Evolutionary conservation across 169 alveolate species (phyloP).

Genomic region (Sarcocystis neurona): DNA sequence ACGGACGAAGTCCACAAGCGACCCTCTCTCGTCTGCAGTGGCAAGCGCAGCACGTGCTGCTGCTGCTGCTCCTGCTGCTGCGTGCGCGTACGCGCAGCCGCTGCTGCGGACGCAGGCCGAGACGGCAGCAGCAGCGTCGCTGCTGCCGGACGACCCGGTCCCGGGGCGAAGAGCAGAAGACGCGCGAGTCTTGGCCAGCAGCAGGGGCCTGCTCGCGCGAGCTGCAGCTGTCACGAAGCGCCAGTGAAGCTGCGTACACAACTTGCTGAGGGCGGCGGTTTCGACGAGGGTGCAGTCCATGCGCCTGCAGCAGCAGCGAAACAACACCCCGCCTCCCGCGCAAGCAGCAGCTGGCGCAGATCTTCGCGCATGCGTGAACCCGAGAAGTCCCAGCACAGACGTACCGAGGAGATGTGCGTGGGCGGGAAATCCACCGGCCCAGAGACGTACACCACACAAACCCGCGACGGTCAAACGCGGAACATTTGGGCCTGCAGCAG

Average conservation of each 20-base stretch:
- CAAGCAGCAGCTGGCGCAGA: too few species aligned
- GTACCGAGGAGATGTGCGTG: too few species aligned
- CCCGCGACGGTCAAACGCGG: too few species aligned
- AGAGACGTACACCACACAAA: too few species aligned
- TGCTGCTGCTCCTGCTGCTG: background rate
- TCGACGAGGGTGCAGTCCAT: slow-evolving; percentile 10
- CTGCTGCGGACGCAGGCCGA: background rate
- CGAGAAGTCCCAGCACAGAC: too few species aligned
- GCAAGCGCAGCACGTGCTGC: background rate
- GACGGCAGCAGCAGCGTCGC: background rate
- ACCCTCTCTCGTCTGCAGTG: background rate
- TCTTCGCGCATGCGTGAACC: too few species aligned
- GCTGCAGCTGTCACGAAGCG: slow-evolving; percentile 2
- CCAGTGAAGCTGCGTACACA: slow-evolving; percentile 12
- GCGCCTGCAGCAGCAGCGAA: background rate
- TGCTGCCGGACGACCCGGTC: too few species aligned
- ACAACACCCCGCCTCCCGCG: background rate
- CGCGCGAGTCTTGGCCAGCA: too few species aligned
- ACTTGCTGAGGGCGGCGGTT: background rate
- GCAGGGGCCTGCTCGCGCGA: slow-evolving; percentile 6
- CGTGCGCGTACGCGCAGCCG: background rate
- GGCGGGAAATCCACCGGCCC: too few species aligned
- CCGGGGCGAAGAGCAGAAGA: too few species aligned
- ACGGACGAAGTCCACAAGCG: background rate
- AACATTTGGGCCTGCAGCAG: too few species aligned